Evolutionary conservation across 1,139 yeast species (phyloP), one percentile per base, ranked within the genome.

Genomic region (Arxiozyma slooffiae): DNA sequence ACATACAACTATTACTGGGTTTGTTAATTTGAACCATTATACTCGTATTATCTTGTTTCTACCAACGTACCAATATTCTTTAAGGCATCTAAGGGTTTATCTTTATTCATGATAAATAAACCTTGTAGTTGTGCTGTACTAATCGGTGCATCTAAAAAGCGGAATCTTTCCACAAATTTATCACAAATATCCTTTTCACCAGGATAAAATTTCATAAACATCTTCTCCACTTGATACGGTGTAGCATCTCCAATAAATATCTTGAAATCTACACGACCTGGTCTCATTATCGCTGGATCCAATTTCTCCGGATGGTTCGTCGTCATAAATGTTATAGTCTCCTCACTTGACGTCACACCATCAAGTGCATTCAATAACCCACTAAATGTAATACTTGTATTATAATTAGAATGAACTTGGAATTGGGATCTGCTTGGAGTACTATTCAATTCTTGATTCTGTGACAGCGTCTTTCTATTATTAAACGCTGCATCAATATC

Each of bases 271-370:
- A 92, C 85, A 67, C 99, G 77, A 3, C 99, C 99, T 0, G 99
- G 99, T 57, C 99, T 77, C 61, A 72, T 53, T n/a, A 72, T 70
- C 0, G 94, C 94, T 4, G 88, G 89, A 62, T 92, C 99, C 43
- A 92, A 73, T 55, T 80, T 80, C 58, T 92, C 97, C 0, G 97
- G 97, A 63, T 94, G 98, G 67, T 92, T 92, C 22, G 98, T 90
- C 17, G 99, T 92, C 98, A 92, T 92, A 68, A 92, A 92, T 0
- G 97, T 92, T 41, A 92, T 77, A 48, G 96, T 85, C 63, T 92
- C 98, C 63, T 92, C 98, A 1, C 97, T 96, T 44, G 96, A 86
- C 1, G 97, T 95, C n/a, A 92, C 98, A 48, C 99, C 99, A 66
- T 92, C 99, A 47, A 92, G 74, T 0, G 98, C 96, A 66, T 92